Conservation (phyloP, 768 basidiomycete species). For the Dacryopinax primogenitus region DNA sequence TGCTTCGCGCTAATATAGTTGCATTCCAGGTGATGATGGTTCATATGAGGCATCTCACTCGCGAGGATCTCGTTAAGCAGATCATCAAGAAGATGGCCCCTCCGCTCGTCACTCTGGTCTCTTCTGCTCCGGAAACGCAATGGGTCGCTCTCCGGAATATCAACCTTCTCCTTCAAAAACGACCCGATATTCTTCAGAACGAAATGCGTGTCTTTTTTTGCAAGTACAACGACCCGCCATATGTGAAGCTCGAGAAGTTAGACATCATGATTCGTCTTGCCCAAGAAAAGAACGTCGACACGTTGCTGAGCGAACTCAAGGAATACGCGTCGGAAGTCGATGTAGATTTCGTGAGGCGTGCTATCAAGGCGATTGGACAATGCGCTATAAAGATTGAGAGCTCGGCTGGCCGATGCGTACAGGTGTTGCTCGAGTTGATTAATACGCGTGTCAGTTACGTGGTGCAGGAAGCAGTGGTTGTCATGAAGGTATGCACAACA, state of each 20-base stretch:
- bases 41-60: slow-evolving; percentile 69
- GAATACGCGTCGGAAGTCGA: slow-evolving; percentile 99
- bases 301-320: slow-evolving; percentile 85
- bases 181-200: slow-evolving; percentile 75
- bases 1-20: neutral
- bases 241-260: slow-evolving; percentile 95
- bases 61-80: slow-evolving; percentile 74
- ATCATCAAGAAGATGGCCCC: slow-evolving; percentile 95
- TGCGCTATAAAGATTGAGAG: slow-evolving; percentile 89
- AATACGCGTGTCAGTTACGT: slow-evolving; percentile 90
- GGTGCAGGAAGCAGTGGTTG: slow-evolving; percentile 94
- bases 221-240: slow-evolving; percentile 99
- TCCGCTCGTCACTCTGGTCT: slow-evolving; percentile 85
- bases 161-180: slow-evolving; percentile 89
- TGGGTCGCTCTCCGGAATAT: slow-evolving; percentile 97
- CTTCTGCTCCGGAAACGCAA: slow-evolving; percentile 93
- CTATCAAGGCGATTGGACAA: slow-evolving; percentile 91
- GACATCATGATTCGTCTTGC: slow-evolving; percentile 97
- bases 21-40: slow-evolving; percentile 80
- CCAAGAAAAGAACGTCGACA: slow-evolving; percentile 83
- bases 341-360: slow-evolving; percentile 92
- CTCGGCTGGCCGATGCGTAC: slow-evolving; percentile 87
- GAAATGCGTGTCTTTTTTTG: slow-evolving; percentile 99
- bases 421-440: slow-evolving; percentile 85
- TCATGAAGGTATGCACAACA: slow-evolving; percentile 70